phyloP scores from a whole-genome alignment of 441 rosid genomes.

The Manihot esculenta region DNA sequence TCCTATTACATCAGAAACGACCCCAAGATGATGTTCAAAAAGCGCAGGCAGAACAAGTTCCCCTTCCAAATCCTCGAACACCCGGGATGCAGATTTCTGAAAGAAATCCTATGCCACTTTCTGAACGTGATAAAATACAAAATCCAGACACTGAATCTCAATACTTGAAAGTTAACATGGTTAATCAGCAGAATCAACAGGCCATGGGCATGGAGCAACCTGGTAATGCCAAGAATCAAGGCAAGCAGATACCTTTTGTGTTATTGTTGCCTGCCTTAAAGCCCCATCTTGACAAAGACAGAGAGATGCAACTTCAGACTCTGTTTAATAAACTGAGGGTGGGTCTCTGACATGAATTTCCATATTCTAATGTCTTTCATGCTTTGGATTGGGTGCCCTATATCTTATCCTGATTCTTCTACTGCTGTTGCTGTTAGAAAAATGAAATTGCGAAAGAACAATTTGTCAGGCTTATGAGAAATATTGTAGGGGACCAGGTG shows the following conservation, averaged over 20 bases:
- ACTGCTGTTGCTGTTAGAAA: conserved; percentile 48
- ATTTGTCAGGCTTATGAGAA: conserved; percentile 76
- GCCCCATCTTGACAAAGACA: conserved; percentile 85
- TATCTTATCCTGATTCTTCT: conserved; percentile 27
- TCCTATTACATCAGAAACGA: conserved; percentile 42
- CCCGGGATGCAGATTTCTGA: conserved; percentile 49
- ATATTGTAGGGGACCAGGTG: conserved; percentile 84
- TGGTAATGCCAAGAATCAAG: conserved; percentile 36
- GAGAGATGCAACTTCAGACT: conserved; percentile 84
- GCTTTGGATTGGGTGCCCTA: conserved; percentile 14
- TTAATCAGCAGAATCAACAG: conserved; percentile 68
- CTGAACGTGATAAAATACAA: conserved; percentile 43
- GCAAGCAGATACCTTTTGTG: conserved; percentile 71
- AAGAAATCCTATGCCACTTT: conserved; percentile 36
- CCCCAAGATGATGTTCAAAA: conserved; percentile 52
- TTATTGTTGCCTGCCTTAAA: conserved; percentile 70
- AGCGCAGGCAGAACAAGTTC: conserved; percentile 43
- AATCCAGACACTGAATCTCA: conserved; percentile 55
- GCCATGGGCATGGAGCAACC: conserved; percentile 45
- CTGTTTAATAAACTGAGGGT: conserved; percentile 71
- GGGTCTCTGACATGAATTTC: conserved; percentile 19
- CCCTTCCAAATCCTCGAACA: conserved; percentile 49
- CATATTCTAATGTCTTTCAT: conserved; percentile 18
- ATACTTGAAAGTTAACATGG: conserved; percentile 42
- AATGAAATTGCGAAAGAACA: conserved; percentile 83